phyloP scores from a whole-genome alignment of 495 filamentous ascomycete genomes.

The Penicillium argentinense region DNA sequence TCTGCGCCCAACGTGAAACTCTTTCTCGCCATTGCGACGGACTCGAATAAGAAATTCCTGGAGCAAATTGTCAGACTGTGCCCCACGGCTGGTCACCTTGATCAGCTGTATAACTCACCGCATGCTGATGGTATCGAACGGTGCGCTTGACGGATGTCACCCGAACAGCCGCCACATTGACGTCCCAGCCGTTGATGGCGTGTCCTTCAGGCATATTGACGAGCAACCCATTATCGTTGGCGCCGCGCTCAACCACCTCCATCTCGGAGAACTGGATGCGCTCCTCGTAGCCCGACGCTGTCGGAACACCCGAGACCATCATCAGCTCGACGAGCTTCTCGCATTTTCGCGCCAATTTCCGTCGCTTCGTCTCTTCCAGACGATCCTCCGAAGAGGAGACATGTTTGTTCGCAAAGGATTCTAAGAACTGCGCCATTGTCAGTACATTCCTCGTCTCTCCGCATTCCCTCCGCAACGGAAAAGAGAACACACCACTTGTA shows the following conservation, averaged over 20 bases:
- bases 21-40: conserved; percentile 66
- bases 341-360: conserved; percentile 87
- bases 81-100: conserved; percentile 4
- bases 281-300: conserved; percentile 95
- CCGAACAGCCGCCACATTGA: conserved; percentile 91
- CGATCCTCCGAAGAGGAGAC: conserved; percentile 96
- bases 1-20: conserved; percentile 76
- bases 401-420: conserved; percentile 96
- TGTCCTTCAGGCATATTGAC: conserved; percentile 87
- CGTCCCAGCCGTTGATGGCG: conserved; percentile 91
- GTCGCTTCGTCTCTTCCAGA: conserved; percentile 91
- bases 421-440: conserved; percentile 78
- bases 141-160: conserved; percentile 80
- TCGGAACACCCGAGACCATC: conserved; percentile 98
- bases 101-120: conserved; percentile 54
- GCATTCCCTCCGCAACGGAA: background rate
- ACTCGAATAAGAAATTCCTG: conserved; percentile 91
- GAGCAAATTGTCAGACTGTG: conserved; percentile 11
- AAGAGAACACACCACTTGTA: conserved; percentile 75
- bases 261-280: conserved; percentile 94
- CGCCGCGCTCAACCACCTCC: conserved; percentile 90
- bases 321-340: conserved; percentile 95
- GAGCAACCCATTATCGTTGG: conserved; percentile 83
- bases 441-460: background rate
- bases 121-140: conserved; percentile 86